A percentile compares a stretch with the other conserved stretches of the same genome.
phyloP scores from a whole-genome alignment of 2,329 filamentous ascomycete species.

The Pseudofabraea citricarpa region DNA sequence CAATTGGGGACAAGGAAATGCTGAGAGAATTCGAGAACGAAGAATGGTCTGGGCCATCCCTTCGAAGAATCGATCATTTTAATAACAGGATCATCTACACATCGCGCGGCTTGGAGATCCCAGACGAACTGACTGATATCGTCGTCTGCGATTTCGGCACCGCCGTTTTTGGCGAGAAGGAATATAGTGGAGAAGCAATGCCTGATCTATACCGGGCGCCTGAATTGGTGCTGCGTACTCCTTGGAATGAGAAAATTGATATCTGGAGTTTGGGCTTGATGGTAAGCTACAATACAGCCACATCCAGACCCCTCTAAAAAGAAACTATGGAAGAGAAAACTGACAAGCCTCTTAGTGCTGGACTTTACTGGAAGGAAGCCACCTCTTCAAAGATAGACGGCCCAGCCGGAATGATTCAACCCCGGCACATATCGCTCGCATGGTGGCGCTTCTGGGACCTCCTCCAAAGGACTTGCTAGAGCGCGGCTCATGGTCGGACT shows the following conservation, averaged over 20 bases:
- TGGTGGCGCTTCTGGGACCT: slow-evolving; percentile 35
- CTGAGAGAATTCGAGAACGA: slow-evolving; percentile 22
- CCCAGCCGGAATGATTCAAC: slow-evolving; percentile 21
- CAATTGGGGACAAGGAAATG: slow-evolving; percentile 24
- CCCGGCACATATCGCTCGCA: slow-evolving; percentile 34
- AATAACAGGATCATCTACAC: slow-evolving; percentile 23
- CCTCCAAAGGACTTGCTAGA: slow-evolving; percentile 28
- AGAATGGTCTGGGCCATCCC: slow-evolving; percentile 14
- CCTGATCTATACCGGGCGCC: slow-evolving; percentile 21
- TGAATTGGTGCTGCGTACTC: slow-evolving; percentile 15
- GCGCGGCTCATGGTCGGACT: background rate
- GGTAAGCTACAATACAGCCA: too few species aligned
- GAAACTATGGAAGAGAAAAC: background rate
- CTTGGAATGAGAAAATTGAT: slow-evolving; percentile 19
- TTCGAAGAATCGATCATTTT: slow-evolving; percentile 25
- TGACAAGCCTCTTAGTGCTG: slow-evolving; percentile 2
- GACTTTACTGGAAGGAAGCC: slow-evolving; percentile 8
- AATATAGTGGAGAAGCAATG: slow-evolving; percentile 14
- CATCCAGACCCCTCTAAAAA: too few species aligned
- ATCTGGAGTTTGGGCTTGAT: slow-evolving; percentile 23
- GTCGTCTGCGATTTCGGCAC: slow-evolving; percentile 27
- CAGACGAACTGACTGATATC: slow-evolving; percentile 1
- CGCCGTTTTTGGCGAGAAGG: slow-evolving; percentile 10
- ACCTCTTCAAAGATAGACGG: slow-evolving; percentile 6
- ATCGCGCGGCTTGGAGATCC: slow-evolving; percentile 17